Base-by-base conservation (phyloP, 495 filamentous ascomycete genomes). In the Mytilinidion resinicola region DNA sequence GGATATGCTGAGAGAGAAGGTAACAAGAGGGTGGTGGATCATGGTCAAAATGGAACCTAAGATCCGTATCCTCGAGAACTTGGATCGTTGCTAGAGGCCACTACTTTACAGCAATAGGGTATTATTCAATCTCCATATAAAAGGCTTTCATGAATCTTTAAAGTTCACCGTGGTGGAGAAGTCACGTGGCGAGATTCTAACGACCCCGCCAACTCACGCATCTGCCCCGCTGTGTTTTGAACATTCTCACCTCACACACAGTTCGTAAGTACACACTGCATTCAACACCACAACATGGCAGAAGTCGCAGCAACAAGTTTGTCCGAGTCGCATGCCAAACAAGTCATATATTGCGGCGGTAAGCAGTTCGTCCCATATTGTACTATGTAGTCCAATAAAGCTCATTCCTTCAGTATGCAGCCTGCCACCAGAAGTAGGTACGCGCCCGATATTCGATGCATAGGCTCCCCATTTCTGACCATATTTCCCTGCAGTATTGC, bases 341-440 rank as follows among this genome's bases (percentile, higher is more conserved):
- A 84, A 53, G 77, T 93, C 58, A 69, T 86, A 54, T 95, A 95
- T 69, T 95, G 90, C 71, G 90, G 86, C 75, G 84, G 89, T 89
- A 75, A 73, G 80, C 56, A 56, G 56, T 46, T 19, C 38, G 15
- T 15, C 15, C 12, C 14, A 9, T 17, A 20, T 60, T 53, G 37
- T 43, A 35, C 11, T 47, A 36, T 49, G 55, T 57, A 33, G 14
- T 62, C 25, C 25, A 30, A 30, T 30, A 6, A 44, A 57, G 20
- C 55, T 61, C 39, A 57, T 35, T n/a, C 38, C 52, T 43, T 53
- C 67, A 96, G 91, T 96, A 50, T 98, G 93, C 78, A 86, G 85
- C 50, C 78, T 98, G 67, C 93, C 93, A 48, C 90, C 91, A 66
- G 93, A 96, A 85, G 90, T 95, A 89, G 71, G 77, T 74, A 61